These are phyloP conservation scores for Periglandula ipomoeae DNA, from an alignment of 2,329 filamentous ascomycete genomes.

Conservation along the genomic window DNA sequence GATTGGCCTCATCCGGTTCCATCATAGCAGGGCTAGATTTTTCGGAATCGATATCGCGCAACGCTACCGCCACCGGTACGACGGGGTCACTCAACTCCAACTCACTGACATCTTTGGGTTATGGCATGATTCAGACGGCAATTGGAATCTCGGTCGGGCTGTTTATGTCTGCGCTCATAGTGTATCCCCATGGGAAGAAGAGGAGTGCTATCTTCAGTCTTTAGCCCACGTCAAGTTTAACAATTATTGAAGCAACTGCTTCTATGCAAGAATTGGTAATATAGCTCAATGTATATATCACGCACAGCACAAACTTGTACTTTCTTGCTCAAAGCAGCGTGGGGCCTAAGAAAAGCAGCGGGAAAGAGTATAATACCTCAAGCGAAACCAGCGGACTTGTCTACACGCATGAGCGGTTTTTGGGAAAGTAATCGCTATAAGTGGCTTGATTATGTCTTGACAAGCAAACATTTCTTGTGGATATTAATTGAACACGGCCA, in stretches of 20 bases:
- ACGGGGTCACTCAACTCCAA: conserved; percentile 21
- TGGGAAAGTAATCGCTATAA: no score
- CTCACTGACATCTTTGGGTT: conserved; percentile 33
- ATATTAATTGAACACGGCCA: no score
- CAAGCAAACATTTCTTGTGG: no score
- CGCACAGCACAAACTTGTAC: no score
- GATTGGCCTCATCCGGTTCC: conserved; percentile 35
- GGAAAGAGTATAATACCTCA: no score
- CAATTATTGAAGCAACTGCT: neutral
- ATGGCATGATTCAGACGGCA: conserved; percentile 41
- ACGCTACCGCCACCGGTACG: conserved; percentile 19
- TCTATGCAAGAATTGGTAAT: no score
- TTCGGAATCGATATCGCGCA: conserved; percentile 30
- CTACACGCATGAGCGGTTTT: no score
- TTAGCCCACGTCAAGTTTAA: conserved; percentile 13
- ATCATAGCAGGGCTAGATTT: conserved; percentile 34
- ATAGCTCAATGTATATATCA: no score
- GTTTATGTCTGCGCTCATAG: conserved; percentile 37
- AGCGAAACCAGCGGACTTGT: no score
- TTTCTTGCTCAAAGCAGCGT: no score
- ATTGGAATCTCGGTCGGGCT: conserved; percentile 41
- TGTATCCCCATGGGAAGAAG: conserved; percentile 40
- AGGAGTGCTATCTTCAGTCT: conserved; percentile 40
- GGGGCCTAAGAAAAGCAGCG: no score
- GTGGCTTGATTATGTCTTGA: no score